Conservation (phyloP, 805 yeast species). For the Sungouiozyma intestinalis region DNA sequence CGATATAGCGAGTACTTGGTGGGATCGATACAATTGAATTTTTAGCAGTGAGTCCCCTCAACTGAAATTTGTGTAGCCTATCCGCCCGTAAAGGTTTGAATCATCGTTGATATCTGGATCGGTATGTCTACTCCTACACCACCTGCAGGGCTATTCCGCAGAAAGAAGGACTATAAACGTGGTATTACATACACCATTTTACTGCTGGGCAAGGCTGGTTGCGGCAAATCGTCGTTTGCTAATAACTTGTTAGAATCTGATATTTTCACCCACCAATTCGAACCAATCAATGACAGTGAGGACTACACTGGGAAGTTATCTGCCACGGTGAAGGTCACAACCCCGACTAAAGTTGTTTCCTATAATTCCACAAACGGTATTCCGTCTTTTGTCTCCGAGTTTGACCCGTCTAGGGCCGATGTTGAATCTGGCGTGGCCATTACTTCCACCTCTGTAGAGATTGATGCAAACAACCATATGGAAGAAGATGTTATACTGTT, state of each 20-base stretch:
- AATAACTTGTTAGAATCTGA: conserved; percentile 56
- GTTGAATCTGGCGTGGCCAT: conserved; percentile 70
- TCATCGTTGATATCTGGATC: not conserved
- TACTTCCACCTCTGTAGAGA: conserved; percentile 34
- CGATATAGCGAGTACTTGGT: too few species aligned
- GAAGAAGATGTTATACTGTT: conserved; percentile 36
- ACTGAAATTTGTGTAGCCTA: not conserved
- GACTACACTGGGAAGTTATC: conserved; percentile 7
- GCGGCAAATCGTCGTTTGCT: conserved; percentile 70
- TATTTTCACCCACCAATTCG: conserved; percentile 50
- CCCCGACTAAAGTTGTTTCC: conserved; percentile 34
- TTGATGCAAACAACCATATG: conserved; percentile 7
- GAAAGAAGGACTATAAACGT: conserved; percentile 58
- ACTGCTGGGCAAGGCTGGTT: conserved; percentile 64
- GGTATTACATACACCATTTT: conserved; percentile 66
- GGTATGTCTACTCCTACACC: conserved; percentile 7
- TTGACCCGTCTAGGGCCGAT: conserved; percentile 49
- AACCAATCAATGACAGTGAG: conserved; percentile 11
- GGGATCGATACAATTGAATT: too few species aligned
- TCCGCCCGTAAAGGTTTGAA: not conserved
- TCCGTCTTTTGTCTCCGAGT: conserved; percentile 45
- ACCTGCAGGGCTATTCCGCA: conserved; percentile 29
- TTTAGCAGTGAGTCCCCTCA: conserved; percentile 5
- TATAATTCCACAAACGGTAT: conserved; percentile 55
- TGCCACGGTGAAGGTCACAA: conserved; percentile 17